phyloP scores from a whole-genome alignment of 441 rosid species.

The Pelargonium fulgidum region DNA sequence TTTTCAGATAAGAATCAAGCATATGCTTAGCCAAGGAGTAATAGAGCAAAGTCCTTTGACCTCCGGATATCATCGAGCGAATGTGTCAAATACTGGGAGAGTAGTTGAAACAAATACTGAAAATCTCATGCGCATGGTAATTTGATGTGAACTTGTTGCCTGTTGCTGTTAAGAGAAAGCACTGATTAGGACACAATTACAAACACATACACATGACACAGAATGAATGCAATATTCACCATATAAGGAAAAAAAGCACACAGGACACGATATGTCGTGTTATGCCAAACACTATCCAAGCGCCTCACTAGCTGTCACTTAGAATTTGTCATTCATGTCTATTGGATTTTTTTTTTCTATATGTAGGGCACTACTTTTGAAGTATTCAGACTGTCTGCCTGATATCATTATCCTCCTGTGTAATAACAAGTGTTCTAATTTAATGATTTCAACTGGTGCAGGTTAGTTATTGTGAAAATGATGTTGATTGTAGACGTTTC shows the following conservation, averaged over 20 bases:
- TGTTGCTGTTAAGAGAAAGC: conserved; percentile 10
- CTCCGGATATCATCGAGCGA: conserved; percentile 50
- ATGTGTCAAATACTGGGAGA: conserved; percentile 50
- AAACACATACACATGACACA: background rate
- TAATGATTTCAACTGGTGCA: conserved; percentile 34
- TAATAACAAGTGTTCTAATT: conserved; percentile 18
- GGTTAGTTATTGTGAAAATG: conserved; percentile 94
- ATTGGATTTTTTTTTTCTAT: background rate
- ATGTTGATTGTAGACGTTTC: conserved; percentile 88
- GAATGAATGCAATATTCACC: background rate
- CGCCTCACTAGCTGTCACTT: background rate
- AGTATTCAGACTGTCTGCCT: too few species aligned
- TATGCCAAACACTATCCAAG: background rate
- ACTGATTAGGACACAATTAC: background rate
- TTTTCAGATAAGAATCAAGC: conserved; percentile 79
- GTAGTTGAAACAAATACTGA: conserved; percentile 81
- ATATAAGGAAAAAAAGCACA: background rate
- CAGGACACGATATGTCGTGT: background rate
- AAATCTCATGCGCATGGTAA: conserved; percentile 88
- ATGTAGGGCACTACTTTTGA: too few species aligned
- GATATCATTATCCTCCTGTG: conserved; percentile 9
- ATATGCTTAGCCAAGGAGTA: conserved; percentile 87
- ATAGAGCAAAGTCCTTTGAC: conserved; percentile 61
- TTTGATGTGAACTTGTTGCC: conserved; percentile 12
- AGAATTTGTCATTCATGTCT: background rate